Base-by-base conservation (phyloP, 768 basidiomycete genomes). In the Mycena indigotica region DNA sequence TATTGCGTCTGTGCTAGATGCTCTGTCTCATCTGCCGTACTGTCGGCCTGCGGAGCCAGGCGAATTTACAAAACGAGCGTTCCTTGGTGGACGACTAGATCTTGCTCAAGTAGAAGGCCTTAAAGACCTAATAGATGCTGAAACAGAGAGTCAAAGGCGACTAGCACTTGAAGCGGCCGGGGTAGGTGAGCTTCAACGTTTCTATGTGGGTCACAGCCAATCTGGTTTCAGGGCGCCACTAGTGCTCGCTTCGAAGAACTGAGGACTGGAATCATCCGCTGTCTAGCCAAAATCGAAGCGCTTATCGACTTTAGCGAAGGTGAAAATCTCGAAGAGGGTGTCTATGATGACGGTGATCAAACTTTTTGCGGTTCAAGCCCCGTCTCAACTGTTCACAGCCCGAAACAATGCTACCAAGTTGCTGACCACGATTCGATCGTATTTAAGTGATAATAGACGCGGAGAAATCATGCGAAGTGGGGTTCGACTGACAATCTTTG, bases 231-330 rank as follows among this genome's bases (percentile, higher is more conserved):
- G 91, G 94, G 94, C 32, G 68, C 73, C 17, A 79, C 83, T 28
- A 77, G 83, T 49, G 73, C 75, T 10, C 80, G 80, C 50, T 88
- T 89, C 58, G 86, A 91, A 48, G 67, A 79, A 4, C 71, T 96
- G 49, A 77, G 94, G 52, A 70, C 71, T 5, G 80, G 84, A 13
- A 86, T 92, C 17, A 82, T 96, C 23, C 77, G 82, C 26, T 89
- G 87, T 50, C 81, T 93, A 21, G 86, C 94, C 12, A 80, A 86
- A 60, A 77, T 93, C 3, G 95, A 97, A 71, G 95, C 94, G 1
- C 73, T 95, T 19, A 95, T 97, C 53, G 94, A 96, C 70, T 97
- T 95, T 70, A 92, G 92, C 5, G 94, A 97, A 72, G 90, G 88
- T 15, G 94, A 95, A 66, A 90, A 92, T 30, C 82, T 95, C 38